phyloP scores from a whole-genome alignment of 179 eudicot genomes.

The Patellifolia procumbens region DNA sequence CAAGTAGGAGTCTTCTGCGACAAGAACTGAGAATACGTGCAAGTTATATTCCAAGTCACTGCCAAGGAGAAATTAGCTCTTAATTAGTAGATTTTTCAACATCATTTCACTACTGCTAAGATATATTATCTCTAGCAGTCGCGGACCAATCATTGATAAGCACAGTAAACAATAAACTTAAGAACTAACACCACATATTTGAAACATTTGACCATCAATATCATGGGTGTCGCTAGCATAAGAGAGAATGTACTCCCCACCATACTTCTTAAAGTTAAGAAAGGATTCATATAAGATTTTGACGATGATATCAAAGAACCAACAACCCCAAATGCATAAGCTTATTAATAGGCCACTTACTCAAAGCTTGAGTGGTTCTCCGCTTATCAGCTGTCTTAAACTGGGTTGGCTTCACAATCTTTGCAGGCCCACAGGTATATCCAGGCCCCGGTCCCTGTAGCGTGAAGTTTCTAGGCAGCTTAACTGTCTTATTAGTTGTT shows the following conservation, averaged over 20 bases:
- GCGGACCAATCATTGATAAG: not conserved
- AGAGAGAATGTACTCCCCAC: not conserved
- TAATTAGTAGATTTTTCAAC: not conserved
- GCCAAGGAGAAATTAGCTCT: conserved; percentile 14
- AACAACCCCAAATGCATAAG: conserved; percentile 3
- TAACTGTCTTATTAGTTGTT: conserved; percentile 44
- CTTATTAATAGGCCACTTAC: conserved; percentile 30
- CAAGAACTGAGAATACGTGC: too few species aligned
- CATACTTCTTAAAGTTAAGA: not conserved
- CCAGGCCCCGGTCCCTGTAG: conserved; percentile 48
- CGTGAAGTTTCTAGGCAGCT: conserved; percentile 48
- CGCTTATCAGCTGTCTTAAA: conserved; percentile 45
- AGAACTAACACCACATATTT: not conserved
- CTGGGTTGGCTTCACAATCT: conserved; percentile 38
- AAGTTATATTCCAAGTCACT: too few species aligned
- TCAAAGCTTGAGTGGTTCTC: conserved; percentile 52
- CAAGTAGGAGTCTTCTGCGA: too few species aligned
- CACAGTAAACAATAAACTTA: not conserved
- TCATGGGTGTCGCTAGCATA: not conserved
- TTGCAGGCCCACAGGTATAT: conserved; percentile 52
- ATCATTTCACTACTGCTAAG: not conserved
- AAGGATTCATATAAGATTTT: too few species aligned
- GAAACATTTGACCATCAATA: not conserved
- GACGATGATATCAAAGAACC: conserved; percentile 6
- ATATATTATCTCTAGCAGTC: not conserved